Evolutionary conservation across 805 yeast genomes (phyloP).

Genomic region (Candida anglica): DNA sequence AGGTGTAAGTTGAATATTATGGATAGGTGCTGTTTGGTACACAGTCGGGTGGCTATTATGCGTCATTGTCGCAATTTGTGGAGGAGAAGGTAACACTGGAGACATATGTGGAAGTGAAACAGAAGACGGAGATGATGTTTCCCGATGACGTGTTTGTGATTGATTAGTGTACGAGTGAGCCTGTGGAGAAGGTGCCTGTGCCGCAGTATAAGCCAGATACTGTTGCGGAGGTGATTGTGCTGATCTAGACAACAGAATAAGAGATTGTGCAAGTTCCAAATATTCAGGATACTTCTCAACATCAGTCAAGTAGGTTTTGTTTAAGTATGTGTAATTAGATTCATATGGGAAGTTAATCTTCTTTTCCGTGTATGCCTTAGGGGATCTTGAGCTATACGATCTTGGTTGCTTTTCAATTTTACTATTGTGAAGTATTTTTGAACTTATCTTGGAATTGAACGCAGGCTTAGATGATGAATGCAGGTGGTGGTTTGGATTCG

Average conservation of each 20-base stretch:
- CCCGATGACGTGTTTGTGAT: no score
- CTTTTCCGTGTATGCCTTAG: constrained; percentile 18
- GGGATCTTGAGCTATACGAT: constrained; percentile 15
- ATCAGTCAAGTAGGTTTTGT: constrained; percentile 45
- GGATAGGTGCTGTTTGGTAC: no score
- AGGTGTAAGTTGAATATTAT: constrained; percentile 1
- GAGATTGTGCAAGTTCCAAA: constrained; percentile 42
- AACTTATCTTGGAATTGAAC: constrained; percentile 34
- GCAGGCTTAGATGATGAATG: constrained; percentile 21
- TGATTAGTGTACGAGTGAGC: constrained; percentile 1
- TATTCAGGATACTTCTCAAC: constrained; percentile 46
- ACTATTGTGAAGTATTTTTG: constrained; percentile 15
- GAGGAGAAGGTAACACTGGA: constrained; percentile 2
- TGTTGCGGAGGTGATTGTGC: constrained; percentile 1
- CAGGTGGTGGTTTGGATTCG: not conserved
- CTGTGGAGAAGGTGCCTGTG: not conserved
- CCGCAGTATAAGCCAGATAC: constrained; percentile 2
- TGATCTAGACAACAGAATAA: constrained; percentile 27
- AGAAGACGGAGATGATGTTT: not conserved
- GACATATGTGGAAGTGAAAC: not conserved
- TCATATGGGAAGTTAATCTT: constrained; percentile 51
- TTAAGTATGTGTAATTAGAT: constrained; percentile 48
- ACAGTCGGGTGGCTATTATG: no score
- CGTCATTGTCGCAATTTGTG: not conserved
- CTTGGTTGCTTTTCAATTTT: constrained; percentile 10